Evolutionary conservation across 345 rosid genomes (phyloP).

Genomic region (Populus pruinosa): DNA sequence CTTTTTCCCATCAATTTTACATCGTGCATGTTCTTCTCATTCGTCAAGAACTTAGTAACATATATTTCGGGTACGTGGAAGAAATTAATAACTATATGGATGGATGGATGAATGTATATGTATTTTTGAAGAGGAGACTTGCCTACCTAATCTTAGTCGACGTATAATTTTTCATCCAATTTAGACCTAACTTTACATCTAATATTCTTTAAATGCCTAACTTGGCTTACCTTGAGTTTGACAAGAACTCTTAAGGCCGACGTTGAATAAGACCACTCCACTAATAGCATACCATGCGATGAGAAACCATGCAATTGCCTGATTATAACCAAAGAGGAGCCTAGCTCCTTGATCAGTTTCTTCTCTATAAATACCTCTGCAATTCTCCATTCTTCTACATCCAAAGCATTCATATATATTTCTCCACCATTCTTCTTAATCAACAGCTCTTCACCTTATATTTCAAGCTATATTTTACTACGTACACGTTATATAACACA

Average conservation of each 20-base stretch:
- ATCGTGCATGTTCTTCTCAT: too few relatives aligned
- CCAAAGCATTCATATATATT: background rate
- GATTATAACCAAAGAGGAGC: too few relatives aligned
- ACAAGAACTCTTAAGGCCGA: background rate
- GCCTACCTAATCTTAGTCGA: background rate
- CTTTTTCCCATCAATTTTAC: too few relatives aligned
- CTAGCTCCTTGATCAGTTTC: background rate
- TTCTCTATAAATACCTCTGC: background rate
- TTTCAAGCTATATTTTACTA: background rate
- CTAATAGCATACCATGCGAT: background rate
- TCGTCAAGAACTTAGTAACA: too few relatives aligned
- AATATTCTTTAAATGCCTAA: background rate
- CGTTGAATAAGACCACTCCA: background rate
- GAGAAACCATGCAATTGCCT: too few relatives aligned
- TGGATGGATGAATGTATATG: too few relatives aligned
- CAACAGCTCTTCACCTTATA: too few relatives aligned
- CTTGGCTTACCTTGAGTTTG: background rate
- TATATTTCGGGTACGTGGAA: too few relatives aligned
- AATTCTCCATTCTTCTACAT: background rate
- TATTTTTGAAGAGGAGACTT: background rate
- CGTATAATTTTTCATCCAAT: background rate
- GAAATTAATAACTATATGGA: background rate
- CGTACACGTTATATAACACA: background rate
- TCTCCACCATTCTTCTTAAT: background rate
- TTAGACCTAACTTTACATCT: background rate